phyloP scores from a whole-genome alignment of 495 filamentous ascomycete genomes.

The Bryoglossum gracile region DNA sequence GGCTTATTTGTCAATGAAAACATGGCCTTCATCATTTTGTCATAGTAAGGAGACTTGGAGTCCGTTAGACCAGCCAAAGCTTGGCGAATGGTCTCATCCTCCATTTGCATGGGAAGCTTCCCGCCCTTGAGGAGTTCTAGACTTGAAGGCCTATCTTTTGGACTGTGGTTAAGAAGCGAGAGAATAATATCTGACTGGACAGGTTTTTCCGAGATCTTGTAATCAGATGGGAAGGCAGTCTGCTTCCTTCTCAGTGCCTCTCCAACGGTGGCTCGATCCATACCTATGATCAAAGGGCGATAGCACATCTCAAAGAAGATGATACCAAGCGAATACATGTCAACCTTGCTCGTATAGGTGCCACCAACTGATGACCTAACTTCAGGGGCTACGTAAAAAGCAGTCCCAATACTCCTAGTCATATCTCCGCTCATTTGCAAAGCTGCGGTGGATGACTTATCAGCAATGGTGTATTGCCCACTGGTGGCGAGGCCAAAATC shows the following conservation, averaged over 20 bases:
- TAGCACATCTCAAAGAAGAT: constrained; percentile 99
- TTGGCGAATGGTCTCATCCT: constrained; percentile 81
- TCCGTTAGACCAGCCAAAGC: constrained; percentile 76
- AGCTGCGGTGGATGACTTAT: constrained; percentile 56
- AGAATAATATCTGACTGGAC: constrained; percentile 70
- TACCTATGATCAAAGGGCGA: constrained; percentile 60
- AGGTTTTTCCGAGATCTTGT: constrained; percentile 65
- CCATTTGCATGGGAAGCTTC: constrained; percentile 80
- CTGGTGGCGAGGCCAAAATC: constrained; percentile 94
- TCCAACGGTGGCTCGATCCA: constrained; percentile 80
- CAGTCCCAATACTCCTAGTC: constrained; percentile 89
- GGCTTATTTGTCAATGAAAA: constrained; percentile 66
- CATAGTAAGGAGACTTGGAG: constrained; percentile 78
- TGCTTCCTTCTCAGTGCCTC: constrained; percentile 60
- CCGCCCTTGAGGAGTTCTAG: constrained; percentile 79
- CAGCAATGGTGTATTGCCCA: constrained; percentile 62
- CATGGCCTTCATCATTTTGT: constrained; percentile 76
- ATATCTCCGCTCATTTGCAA: constrained; percentile 44
- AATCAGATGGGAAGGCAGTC: constrained; percentile 63
- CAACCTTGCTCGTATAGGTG: constrained; percentile 86
- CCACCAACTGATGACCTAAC: constrained; percentile 64
- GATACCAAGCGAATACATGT: constrained; percentile 96
- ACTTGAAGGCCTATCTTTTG: constrained; percentile 77
- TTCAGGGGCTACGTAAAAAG: constrained; percentile 91
- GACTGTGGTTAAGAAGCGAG: constrained; percentile 72